Base-by-base conservation (phyloP, 768 basidiomycete genomes). In the Phaeolepiota aurea region DNA sequence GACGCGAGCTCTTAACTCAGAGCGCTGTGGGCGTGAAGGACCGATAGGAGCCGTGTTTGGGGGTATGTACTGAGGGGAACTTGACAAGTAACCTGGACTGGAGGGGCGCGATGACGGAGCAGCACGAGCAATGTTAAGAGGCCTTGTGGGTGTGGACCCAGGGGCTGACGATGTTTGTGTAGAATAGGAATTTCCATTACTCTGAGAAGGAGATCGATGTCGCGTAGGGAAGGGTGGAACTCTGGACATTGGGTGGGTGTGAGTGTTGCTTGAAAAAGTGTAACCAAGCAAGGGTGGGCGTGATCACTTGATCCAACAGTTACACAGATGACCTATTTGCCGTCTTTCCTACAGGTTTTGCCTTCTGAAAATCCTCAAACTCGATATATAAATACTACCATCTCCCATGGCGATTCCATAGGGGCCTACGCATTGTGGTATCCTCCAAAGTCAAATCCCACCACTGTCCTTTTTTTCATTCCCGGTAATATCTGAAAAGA, bases 1-100 rank as follows among this genome's bases (percentile, higher is more conserved):
- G 40, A 61, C 56, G 42, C 79, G 69, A 40, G 63, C 64, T 54
- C 83, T 70, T 30, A 79, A 59, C 37, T 82, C 83, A 11, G 82
- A 85, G 53, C 82, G 65, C 53, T 77, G 74, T 11, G 83, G 83
- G 35, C 82, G 73, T 37, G 72, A 64, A 13, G 82, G 82, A 13
- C 74, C 75, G 45, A 63, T 61, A 7, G 70, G 62, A 11, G 69
- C 61, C 32, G 69, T 57, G 43, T 65, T 65, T 23, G 62, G 56
- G 42, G 64, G 57, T 14, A 48, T 44, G 38, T 56, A 53, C 42
- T 58, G 65, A 42, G 70, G 68, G 18, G 65, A 62, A 31, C 54
- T 46, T 13, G 69, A 56, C 23, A 54, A 43, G 42, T 59, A 53
- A 51, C 61, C 67, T 41, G 76, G 74, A 22, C 76, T 77, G 32